phyloP scores from a whole-genome alignment of 2,329 filamentous ascomycete species.

The Alternaria hordeiaustralica region DNA sequence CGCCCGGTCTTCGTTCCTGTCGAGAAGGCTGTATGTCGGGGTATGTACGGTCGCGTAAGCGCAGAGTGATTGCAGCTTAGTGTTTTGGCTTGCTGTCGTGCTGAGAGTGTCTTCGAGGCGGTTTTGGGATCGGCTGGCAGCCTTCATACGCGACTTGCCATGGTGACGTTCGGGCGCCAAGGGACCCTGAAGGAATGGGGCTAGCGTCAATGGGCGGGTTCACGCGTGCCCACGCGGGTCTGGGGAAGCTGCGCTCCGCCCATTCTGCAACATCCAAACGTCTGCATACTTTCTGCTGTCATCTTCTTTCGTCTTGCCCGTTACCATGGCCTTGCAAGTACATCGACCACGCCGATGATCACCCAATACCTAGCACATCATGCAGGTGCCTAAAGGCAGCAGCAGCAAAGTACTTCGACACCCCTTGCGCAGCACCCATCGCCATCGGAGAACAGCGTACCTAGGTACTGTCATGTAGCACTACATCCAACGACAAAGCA shows the following conservation, averaged over 20 bases:
- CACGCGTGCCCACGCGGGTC: not conserved
- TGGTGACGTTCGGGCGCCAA: constrained; percentile 20
- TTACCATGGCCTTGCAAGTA: not conserved
- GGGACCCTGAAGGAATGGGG: constrained; percentile 11
- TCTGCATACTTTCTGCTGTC: not conserved
- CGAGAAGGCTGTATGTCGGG: not conserved
- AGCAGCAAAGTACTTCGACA: not conserved
- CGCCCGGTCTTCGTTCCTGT: not conserved
- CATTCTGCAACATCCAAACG: not conserved
- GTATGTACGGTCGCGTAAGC: not conserved
- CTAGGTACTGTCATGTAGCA: not conserved
- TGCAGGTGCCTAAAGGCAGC: no score
- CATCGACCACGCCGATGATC: not conserved
- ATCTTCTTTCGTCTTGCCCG: not conserved
- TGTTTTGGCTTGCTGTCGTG: not conserved
- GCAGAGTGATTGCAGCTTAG: no score
- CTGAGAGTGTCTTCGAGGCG: not conserved
- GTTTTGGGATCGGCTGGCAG: not conserved
- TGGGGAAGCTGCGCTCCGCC: not conserved
- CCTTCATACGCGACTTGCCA: not conserved
- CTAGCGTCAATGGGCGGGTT: not conserved
- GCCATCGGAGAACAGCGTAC: not conserved
- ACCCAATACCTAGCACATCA: not conserved
- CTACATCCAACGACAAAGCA: not conserved
- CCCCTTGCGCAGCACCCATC: not conserved